phyloP scores from a whole-genome alignment of 768 basidiomycete species.

The Xerocomus spinulosus region DNA sequence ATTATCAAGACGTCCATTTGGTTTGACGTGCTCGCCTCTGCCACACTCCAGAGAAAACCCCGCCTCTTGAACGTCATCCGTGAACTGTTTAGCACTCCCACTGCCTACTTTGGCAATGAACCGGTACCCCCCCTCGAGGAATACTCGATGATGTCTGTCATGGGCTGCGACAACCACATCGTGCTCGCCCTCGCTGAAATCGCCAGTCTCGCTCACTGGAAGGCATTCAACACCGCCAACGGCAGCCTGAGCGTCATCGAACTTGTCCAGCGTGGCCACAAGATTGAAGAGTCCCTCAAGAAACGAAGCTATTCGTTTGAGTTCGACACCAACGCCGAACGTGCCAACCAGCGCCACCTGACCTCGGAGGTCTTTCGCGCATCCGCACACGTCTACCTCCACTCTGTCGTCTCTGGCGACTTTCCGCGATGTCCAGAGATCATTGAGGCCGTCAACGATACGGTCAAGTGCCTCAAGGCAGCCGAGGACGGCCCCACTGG shows the following conservation, averaged over 20 bases:
- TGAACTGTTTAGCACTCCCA: slow-evolving; percentile 42
- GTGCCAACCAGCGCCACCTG: slow-evolving; percentile 37
- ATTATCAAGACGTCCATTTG: slow-evolving; percentile 82
- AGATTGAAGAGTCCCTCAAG: slow-evolving; percentile 43
- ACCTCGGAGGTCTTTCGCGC: slow-evolving; percentile 67
- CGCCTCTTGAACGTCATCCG: slow-evolving; percentile 54
- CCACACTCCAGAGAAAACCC: slow-evolving; percentile 60
- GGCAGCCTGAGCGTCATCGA: slow-evolving; percentile 56
- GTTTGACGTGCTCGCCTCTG: slow-evolving; percentile 81
- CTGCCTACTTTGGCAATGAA: slow-evolving; percentile 27
- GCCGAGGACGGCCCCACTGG: slow-evolving; percentile 37
- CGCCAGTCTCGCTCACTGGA: slow-evolving; percentile 63
- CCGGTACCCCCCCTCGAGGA: slow-evolving; percentile 37
- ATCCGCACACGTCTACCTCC: slow-evolving; percentile 69
- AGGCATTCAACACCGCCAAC: slow-evolving; percentile 35
- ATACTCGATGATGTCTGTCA: slow-evolving; percentile 74
- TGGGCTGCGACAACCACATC: slow-evolving; percentile 80
- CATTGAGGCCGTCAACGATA: slow-evolving; percentile 46
- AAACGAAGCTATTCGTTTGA: slow-evolving; percentile 11
- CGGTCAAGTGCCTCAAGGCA: slow-evolving; percentile 42
- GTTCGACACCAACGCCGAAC: slow-evolving; percentile 2
- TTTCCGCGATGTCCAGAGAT: slow-evolving; percentile 65
- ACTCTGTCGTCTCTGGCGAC: slow-evolving; percentile 72
- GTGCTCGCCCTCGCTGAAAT: slow-evolving; percentile 78
- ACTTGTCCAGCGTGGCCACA: slow-evolving; percentile 50